These are phyloP conservation scores for Sporothrix humicola DNA, from an alignment of 2,329 filamentous ascomycete genomes.

Conservation along the genomic window DNA sequence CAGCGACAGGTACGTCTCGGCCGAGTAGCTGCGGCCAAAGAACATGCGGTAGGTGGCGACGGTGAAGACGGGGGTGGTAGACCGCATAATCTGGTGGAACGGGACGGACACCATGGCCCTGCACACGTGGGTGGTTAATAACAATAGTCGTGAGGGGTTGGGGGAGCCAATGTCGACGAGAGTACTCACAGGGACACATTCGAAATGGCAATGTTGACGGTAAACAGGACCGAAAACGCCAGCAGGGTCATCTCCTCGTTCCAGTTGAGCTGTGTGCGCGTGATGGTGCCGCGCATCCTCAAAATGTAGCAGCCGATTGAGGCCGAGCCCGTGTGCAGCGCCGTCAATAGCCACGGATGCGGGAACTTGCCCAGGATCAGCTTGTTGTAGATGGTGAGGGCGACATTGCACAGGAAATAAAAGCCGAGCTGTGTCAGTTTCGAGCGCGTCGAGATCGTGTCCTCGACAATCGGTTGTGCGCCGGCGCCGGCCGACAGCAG, in stretches of 20 bases:
- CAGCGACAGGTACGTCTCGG: conserved; percentile 63
- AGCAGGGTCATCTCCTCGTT: conserved; percentile 36
- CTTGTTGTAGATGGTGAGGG: conserved; percentile 65
- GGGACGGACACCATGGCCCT: conserved; percentile 55
- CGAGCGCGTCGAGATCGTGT: conserved; percentile 31
- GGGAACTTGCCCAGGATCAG: conserved; percentile 53
- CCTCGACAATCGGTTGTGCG: conserved; percentile 27
- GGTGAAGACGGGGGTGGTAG: conserved; percentile 65
- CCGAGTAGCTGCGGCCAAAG: conserved; percentile 61
- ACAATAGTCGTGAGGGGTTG: not conserved
- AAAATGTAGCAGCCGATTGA: conserved; percentile 38
- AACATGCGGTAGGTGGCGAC: conserved; percentile 63
- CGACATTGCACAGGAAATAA: conserved; percentile 49
- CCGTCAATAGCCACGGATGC: conserved; percentile 39
- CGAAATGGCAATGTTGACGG: conserved; percentile 40
- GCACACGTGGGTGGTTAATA: not conserved
- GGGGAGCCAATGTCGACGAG: too few relatives aligned
- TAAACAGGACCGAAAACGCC: conserved; percentile 38
- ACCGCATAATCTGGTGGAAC: conserved; percentile 68
- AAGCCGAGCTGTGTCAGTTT: conserved; percentile 36
- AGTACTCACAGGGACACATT: conserved; percentile 37
- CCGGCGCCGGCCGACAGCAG: conserved; percentile 4
- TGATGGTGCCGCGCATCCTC: conserved; percentile 35
- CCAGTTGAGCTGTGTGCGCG: conserved; percentile 32
- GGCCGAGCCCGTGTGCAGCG: conserved; percentile 39